Percentiles rank a stretch among this genome's conserved stretches.
Conservation (phyloP, 129 eudicot genomes). For the sunflower (Helianthus annuus) region HanXRQr2.0-SUNRISE NC_035438.2:2171689-2172188, state of each 20-base stretch:
- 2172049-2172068: conserved; percentile 85
- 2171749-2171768: conserved; percentile 46
- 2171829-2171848: conserved; percentile 78
- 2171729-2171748: conserved; percentile 51
- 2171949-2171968: conserved; percentile 63
- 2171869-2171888: conserved; percentile 79
- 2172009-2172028: conserved; percentile 52
- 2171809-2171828: conserved; percentile 82
- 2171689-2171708: conserved; percentile 78
- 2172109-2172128: conserved; percentile 49
- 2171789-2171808: conserved; percentile 43
- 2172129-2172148: conserved; percentile 71
- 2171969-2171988: conserved; percentile 99
- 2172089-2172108: conserved; percentile 50
- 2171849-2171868: conserved; percentile 80
- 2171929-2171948: conserved; percentile 72
- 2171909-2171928: conserved; percentile 72
- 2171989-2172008: conserved; percentile 82
- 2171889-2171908: conserved; percentile 73
- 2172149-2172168: conserved; percentile 81
- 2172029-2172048: conserved; percentile 61
- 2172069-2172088: conserved; percentile 46
- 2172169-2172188: conserved; percentile 54
- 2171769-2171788: conserved; percentile 54
- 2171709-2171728: conserved; percentile 54